Base-by-base conservation (phyloP, 1,139 yeast genomes). In the Chernovozyma aurita region DNA sequence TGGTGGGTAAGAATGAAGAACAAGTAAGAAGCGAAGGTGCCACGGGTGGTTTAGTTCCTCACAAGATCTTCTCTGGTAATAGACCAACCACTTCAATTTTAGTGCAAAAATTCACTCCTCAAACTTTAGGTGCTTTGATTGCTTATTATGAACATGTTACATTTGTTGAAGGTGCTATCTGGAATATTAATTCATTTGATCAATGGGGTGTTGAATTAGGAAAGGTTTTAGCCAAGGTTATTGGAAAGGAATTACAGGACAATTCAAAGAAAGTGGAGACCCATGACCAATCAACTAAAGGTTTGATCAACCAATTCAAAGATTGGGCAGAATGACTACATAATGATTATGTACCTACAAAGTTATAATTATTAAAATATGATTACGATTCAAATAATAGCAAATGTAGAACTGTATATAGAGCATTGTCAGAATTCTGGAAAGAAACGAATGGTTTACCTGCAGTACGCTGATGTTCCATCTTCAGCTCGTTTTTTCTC, bases 171-270 rank as follows among this genome's bases (percentile, higher is more conserved):
- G 98, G 98, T 67, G 98, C 98, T 42, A 69, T 92, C 57, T 92
- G 98, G 98, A 92, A 94, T 78, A 90, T 92, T 73, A 92, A 92
- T 79, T 90, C 97, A 14, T 92, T 87, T 60, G 98, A 92, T 73
- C 98, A 92, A 76, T 92, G 97, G 96, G 98, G 98, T 67, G 98
- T 92, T 55, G 98, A 92, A 73, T 84, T 92, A 55, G 98, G 98
- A 63, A 92, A 92, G 74, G 95, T 85, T 37, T 79, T 92, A 59
- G 98, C 98, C 59, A 92, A 92, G 81, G 95, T 76, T 45, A 92
- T 92, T 58, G 94, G 95, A 52, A 76, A 77, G 53, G 96, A 92
- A 70, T 80, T 92, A 59, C 81, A 83, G 47, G 79, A 75, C 57
- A 56, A 68, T 37, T 60, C 63, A 34, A 65, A 70, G 34, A 47